Conservation (phyloP, 2,329 filamentous ascomycete genomes). For the Fusarium sp. region DNA sequence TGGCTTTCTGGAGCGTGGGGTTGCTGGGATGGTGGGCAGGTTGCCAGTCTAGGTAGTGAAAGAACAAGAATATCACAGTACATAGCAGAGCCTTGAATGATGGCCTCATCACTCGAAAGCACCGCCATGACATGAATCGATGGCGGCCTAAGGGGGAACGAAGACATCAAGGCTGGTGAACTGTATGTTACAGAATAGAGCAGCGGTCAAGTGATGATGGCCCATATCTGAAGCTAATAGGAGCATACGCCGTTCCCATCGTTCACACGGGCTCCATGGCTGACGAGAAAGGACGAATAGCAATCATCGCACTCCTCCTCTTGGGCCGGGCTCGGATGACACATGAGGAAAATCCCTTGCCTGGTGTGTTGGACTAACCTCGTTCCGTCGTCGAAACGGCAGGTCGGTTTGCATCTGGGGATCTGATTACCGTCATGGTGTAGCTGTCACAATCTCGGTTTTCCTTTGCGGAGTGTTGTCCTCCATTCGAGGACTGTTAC, state of each 20-base stretch:
- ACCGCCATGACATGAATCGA: conserved; percentile 45
- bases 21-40: conserved; percentile 47
- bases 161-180: conserved; percentile 23
- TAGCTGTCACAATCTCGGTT: conserved; percentile 34
- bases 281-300: conserved; percentile 44
- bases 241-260: conserved; percentile 34
- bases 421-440: conserved; percentile 37
- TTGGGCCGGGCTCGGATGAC: conserved; percentile 45
- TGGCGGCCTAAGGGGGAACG: conserved; percentile 41
- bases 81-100: conserved; percentile 40
- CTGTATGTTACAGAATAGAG: conserved; percentile 37
- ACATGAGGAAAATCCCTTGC: conserved; percentile 46
- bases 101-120: conserved; percentile 48
- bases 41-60: conserved; percentile 35
- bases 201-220: conserved; percentile 50
- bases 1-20: conserved; percentile 47
- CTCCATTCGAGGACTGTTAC: conserved; percentile 41
- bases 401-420: conserved; percentile 42
- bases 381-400: conserved; percentile 33
- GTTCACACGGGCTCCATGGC: conserved; percentile 44
- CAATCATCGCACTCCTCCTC: conserved; percentile 36
- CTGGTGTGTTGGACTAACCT: conserved; percentile 35
- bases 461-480: conserved; percentile 26
- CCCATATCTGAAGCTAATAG: conserved; percentile 44
- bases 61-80: conserved; percentile 43